A percentile compares a stretch with the other conserved stretches of the same genome.
phyloP scores from a whole-genome alignment of 2,329 filamentous ascomycete species.

The Cladophialophora chaetospira region DNA sequence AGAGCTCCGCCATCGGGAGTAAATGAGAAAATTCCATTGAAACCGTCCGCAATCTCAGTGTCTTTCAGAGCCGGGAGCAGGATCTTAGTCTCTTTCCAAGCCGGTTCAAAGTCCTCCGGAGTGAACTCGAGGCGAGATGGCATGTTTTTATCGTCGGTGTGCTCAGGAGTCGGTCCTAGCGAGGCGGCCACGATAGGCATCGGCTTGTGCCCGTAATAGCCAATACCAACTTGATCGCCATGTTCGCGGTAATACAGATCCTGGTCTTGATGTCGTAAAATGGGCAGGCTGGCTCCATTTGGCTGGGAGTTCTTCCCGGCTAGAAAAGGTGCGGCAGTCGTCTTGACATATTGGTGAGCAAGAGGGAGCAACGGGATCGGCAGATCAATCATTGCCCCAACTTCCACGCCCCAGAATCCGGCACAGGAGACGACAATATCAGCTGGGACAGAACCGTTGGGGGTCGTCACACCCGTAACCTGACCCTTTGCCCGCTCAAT shows the following conservation, averaged over 20 bases:
- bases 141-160: slow-evolving; percentile 63
- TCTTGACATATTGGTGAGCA: slow-evolving; percentile 66
- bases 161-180: slow-evolving; percentile 54
- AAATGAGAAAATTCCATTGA: slow-evolving; percentile 69
- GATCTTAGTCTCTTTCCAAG: slow-evolving; percentile 59
- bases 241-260: slow-evolving; percentile 68
- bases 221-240: slow-evolving; percentile 64
- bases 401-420: slow-evolving; percentile 67
- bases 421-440: slow-evolving; percentile 66
- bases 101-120: slow-evolving; percentile 60
- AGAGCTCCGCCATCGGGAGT: slow-evolving; percentile 65
- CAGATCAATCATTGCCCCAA: slow-evolving; percentile 63
- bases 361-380: slow-evolving; percentile 62
- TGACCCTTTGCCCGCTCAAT: slow-evolving; percentile 53
- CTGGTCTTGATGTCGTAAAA: slow-evolving; percentile 64
- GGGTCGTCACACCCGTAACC: slow-evolving; percentile 60
- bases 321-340: slow-evolving; percentile 53
- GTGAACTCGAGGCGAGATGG: slow-evolving; percentile 65
- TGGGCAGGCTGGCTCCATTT: slow-evolving; percentile 58
- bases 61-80: slow-evolving; percentile 57
- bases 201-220: slow-evolving; percentile 64
- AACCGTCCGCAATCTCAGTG: slow-evolving; percentile 59
- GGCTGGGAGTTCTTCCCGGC: slow-evolving; percentile 46
- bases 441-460: slow-evolving; percentile 53
- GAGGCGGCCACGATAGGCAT: slow-evolving; percentile 61